Conservation (phyloP, 164 flowering plant species). For the Chloranthus sessilifolius region DNA sequence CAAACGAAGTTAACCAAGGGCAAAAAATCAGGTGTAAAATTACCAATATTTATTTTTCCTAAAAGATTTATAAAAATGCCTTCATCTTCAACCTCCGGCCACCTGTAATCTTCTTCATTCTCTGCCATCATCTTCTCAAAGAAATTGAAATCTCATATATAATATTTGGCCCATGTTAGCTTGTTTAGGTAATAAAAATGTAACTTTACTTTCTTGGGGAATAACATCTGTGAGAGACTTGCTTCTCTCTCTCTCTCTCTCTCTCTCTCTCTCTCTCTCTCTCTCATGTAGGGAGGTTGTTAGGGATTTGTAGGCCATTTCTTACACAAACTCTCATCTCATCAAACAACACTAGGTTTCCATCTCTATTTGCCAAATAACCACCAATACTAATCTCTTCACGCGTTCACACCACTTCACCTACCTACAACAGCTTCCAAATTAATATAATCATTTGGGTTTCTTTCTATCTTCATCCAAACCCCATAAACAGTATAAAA, state of each 20-base stretch:
- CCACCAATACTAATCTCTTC: neutral
- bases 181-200: too few species aligned
- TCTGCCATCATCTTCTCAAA: too few species aligned
- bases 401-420: conserved; percentile 5
- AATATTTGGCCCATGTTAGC: too few species aligned
- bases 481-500: neutral
- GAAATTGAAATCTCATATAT: too few species aligned
- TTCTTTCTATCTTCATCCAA: neutral
- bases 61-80: too few species aligned
- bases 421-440: conserved; percentile 8
- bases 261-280: neutral
- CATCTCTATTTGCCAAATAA: conserved; percentile 1
- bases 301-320: conserved; percentile 9
- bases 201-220: too few species aligned
- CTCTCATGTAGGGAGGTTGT: neutral
- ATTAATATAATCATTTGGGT: neutral
- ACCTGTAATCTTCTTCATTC: too few species aligned
- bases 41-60: too few species aligned
- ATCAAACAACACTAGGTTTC: conserved; percentile 1
- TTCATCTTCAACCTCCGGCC: too few species aligned
- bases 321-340: neutral
- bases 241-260: neutral
- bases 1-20: too few species aligned
- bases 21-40: too few species aligned
- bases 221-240: too few species aligned